Conservation (phyloP, 768 basidiomycete species). For the Clitopilus hobsonii region DNA sequence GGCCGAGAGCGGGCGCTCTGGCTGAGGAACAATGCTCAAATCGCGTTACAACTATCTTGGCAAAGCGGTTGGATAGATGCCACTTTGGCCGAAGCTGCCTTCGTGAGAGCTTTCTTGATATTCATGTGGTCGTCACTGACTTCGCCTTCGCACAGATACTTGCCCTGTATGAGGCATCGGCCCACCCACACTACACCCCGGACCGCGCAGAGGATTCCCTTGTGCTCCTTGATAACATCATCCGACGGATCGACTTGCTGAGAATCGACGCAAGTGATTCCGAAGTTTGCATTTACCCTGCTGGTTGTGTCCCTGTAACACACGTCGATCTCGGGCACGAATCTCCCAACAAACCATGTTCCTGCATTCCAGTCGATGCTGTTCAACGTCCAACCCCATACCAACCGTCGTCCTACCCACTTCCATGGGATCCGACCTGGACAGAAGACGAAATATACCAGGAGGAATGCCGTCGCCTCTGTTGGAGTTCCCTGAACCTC, state of each 20-base stretch:
- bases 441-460: constrained; percentile 46
- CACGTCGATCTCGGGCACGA: constrained; percentile 22
- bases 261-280: constrained; percentile 53
- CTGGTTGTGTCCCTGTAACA: constrained; percentile 46
- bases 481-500: constrained; percentile 70
- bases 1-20: constrained; percentile 58
- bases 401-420: constrained; percentile 41
- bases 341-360: constrained; percentile 33
- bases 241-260: constrained; percentile 51
- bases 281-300: constrained; percentile 46
- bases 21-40: constrained; percentile 53
- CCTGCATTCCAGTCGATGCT: constrained; percentile 38
- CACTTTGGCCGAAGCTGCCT: constrained; percentile 67
- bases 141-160: constrained; percentile 47
- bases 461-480: constrained; percentile 72
- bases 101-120: constrained; percentile 30
- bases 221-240: constrained; percentile 57
- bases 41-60: constrained; percentile 47
- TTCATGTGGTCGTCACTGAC: background rate
- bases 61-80: constrained; percentile 51
- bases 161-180: constrained; percentile 72
- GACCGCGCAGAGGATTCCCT: constrained; percentile 51
- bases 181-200: constrained; percentile 60
- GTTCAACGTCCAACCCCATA: constrained; percentile 30
- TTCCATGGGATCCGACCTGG: constrained; percentile 65